A percentile compares a stretch with the other conserved stretches of the same genome.
phyloP scores from a whole-genome alignment of 2,329 filamentous ascomycete species.

The Aspergillus puulaauensis region DNA sequence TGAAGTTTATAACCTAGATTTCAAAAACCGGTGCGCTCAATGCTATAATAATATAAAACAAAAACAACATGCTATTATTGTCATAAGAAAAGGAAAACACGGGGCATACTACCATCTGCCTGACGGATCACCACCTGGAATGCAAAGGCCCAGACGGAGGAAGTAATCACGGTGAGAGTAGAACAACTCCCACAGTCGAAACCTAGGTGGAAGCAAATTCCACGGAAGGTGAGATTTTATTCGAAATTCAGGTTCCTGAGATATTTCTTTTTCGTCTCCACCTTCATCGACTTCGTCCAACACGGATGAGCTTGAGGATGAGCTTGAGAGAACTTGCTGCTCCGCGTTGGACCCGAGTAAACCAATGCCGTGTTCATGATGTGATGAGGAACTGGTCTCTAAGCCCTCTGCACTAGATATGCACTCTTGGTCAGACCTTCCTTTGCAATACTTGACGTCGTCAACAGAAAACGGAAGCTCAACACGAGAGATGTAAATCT shows the following conservation, averaged over 20 bases:
- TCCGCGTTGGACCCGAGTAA: neutral
- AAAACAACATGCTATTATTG: neutral
- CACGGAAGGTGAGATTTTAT: constrained; percentile 13
- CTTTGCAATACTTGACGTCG: constrained; percentile 71
- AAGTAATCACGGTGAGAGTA: constrained; percentile 97
- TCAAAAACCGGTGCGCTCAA: neutral
- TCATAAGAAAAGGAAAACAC: neutral
- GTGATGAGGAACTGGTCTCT: constrained; percentile 6
- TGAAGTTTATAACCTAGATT: neutral
- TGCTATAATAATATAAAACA: neutral
- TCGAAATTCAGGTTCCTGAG: neutral
- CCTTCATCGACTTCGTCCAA: neutral
- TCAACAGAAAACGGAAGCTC: constrained; percentile 65
- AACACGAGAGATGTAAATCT: constrained; percentile 78
- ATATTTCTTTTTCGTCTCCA: neutral
- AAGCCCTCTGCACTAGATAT: constrained; percentile 59
- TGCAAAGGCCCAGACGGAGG: constrained; percentile 85
- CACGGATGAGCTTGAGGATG: neutral
- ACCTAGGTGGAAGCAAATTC: constrained; percentile 49
- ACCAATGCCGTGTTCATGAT: neutral
- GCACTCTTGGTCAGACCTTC: constrained; percentile 70
- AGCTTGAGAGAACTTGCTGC: neutral
- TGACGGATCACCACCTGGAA: constrained; percentile 65
- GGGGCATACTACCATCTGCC: constrained; percentile 6
- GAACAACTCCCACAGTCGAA: constrained; percentile 85